These are phyloP conservation scores for Backusella psychrophila DNA, from an alignment of 192 early-diverging fungal genomes.

Conservation along the genomic window DNA sequence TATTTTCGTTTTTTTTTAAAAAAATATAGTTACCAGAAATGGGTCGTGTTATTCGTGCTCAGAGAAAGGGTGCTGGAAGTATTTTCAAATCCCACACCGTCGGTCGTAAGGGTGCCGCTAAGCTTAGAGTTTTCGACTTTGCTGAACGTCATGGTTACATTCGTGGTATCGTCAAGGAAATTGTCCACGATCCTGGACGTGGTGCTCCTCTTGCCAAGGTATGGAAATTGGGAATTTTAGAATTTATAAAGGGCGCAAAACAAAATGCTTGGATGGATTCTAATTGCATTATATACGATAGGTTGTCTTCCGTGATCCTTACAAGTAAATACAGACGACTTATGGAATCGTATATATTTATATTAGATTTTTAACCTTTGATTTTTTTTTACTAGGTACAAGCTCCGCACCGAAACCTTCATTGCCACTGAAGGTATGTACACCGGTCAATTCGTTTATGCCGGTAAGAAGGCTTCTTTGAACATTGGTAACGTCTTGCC, in stretches of 20 bases:
- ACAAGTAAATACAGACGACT: slow-evolving; percentile 7
- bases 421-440: slow-evolving; percentile 98
- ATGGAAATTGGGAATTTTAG: slow-evolving; percentile 31
- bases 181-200: slow-evolving; percentile 98
- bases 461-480: slow-evolving; percentile 94
- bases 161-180: slow-evolving; percentile 97
- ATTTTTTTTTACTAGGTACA: slow-evolving; percentile 54
- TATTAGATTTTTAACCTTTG: not conserved
- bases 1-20: not conserved
- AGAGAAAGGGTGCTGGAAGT: slow-evolving; percentile 98
- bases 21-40: slow-evolving; percentile 47
- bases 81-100: slow-evolving; percentile 97
- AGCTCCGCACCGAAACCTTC: slow-evolving; percentile 87
- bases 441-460: slow-evolving; percentile 99
- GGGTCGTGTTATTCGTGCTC: slow-evolving; percentile 99
- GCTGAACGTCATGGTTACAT: slow-evolving; percentile 98
- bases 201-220: slow-evolving; percentile 93
- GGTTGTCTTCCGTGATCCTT: slow-evolving; percentile 37
- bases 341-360: not conserved
- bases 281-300: not conserved
- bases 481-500: slow-evolving; percentile 95
- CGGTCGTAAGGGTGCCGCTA: slow-evolving; percentile 94
- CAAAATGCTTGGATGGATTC: not conserved
- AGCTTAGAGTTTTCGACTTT: slow-evolving; percentile 92
- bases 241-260: not conserved